Base-by-base conservation (phyloP, 208 protist species). In the Crithidia brevicula region DNA sequence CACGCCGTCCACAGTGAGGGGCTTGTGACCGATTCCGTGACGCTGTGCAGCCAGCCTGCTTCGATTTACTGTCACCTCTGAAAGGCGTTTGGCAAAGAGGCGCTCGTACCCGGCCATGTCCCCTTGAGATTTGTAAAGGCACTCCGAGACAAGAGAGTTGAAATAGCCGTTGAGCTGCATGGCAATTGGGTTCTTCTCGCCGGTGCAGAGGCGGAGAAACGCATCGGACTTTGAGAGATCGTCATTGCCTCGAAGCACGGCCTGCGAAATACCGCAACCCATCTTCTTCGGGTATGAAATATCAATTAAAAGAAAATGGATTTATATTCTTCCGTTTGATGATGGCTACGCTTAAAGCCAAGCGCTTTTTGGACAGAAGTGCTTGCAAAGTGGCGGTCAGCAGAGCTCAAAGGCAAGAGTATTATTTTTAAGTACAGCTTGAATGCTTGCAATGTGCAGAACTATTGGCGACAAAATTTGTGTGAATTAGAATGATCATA, bases 131-230 rank as follows among this genome's bases (percentile, higher is more conserved):
- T 59, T 72, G 57, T 79, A 79, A 22, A 70, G 54, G 38, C 61
- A 70, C 47, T 79, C 67, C 1, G 61, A 73, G 0, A 53, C 45
- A 5, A 74, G 54, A 7, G 49, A 66, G 28, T 67, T 50, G 22
- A 74, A 71, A 56, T 79, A 66, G 40, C 53, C 47, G 30, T 70
- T 69, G 2, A 79, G 36, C 30, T 61, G 43, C 3, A 67, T 42
- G 5, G 62, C 74, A 8, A 80, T 28, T 23, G 50, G 53, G 40
- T 64, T 63, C 22, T 67, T 65, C 43, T 74, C 63, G 1, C 49
- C 30, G 33, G 38, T 47, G 47, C 64, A 45, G 2, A 75, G 50
- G 10, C n/a, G 25, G 25, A 66, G 23, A 42, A 75, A 71, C 5
- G 68, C 36, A 20, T 66, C 63, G 7, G 68, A 75, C 42, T 75